Evolutionary conservation across 2,329 filamentous ascomycete species (phyloP).

Genomic region (Bipolaris oryzae): DNA sequence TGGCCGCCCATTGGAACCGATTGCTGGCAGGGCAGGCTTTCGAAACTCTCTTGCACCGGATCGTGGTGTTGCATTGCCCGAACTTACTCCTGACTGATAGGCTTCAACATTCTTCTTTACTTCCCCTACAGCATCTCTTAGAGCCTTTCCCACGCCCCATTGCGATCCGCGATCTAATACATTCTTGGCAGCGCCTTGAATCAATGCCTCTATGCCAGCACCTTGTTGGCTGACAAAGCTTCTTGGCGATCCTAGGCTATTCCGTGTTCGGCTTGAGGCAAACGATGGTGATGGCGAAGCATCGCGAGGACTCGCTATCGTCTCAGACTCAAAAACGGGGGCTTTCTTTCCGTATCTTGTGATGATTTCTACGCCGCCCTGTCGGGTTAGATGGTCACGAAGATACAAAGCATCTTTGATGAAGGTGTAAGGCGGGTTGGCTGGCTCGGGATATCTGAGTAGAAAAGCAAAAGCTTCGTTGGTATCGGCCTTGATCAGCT

Average conservation of each 20-base stretch:
- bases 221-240: constrained; percentile 39
- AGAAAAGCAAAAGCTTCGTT: constrained; percentile 81
- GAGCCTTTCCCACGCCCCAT: constrained; percentile 78
- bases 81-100: constrained; percentile 55
- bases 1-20: constrained; percentile 25
- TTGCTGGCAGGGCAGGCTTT: constrained; percentile 36
- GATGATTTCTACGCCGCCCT: constrained; percentile 70
- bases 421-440: constrained; percentile 75
- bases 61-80: constrained; percentile 41
- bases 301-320: constrained; percentile 35
- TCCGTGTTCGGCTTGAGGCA: constrained; percentile 32
- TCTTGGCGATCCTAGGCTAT: constrained; percentile 36
- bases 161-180: constrained; percentile 75
- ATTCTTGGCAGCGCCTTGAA: constrained; percentile 77
- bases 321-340: constrained; percentile 35
- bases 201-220: constrained; percentile 67
- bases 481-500: constrained; percentile 84
- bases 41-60: constrained; percentile 46
- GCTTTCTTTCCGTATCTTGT: constrained; percentile 68
- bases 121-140: constrained; percentile 81
- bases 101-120: constrained; percentile 76
- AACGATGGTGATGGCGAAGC: constrained; percentile 36
- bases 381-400: constrained; percentile 65
- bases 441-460: constrained; percentile 76
- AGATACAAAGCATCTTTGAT: constrained; percentile 85